Base-by-base conservation (phyloP, 352 stramenopile genomes). In the Phytophthora pinifolia region DNA sequence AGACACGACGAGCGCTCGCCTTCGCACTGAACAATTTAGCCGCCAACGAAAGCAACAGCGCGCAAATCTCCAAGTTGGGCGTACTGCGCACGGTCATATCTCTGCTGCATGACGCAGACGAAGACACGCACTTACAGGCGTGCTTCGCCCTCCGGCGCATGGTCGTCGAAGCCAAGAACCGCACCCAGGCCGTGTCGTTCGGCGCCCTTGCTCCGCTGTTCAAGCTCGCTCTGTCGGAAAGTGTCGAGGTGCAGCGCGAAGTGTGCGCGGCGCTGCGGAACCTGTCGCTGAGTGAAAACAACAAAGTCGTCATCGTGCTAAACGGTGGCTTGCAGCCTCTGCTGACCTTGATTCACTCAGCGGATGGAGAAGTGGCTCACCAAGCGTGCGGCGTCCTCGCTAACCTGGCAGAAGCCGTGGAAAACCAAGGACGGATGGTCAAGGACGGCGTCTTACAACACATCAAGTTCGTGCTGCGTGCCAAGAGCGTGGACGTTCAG, bases 11-110 rank as follows among this genome's bases (percentile, higher is more conserved):
- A 4, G 83, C 88, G 17, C 74, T 97, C 6, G 89, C 94, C 13
- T 98, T 98, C 72, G 92, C 93, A 29, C 78, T 99, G 25, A 97
- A 98, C 56, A 98, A 98, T 74, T 71, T 97, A 44, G 95, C 92
- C 3, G 79, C 75, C 9, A 95, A 97, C 59, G 83, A 98, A 59
- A 79, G 75, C 9, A 98, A 98, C 65, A 92, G 93, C 62, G 54
- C 70, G 0, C 69, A 79, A 46, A 87, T 90, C 56, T 89, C 88
- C 38, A 97, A 96, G 45, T 61, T 96, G 55, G 88, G 89, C 46
- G 76, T 97, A 30, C 34, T 97, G 38, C 70, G 86, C 46, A 85
- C 88, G 5, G 72, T 98, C 32, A 84, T 97, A 9, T 55, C 66
- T 6, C 65, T 98, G 36, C 58, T 98, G 14, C 70, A 91, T 13